A percentile compares a stretch with the other conserved stretches of the same genome.
These are phyloP conservation scores for Venturia carpophila DNA, from an alignment of 2,329 filamentous ascomycete species.

Conservation along the genomic window DNA sequence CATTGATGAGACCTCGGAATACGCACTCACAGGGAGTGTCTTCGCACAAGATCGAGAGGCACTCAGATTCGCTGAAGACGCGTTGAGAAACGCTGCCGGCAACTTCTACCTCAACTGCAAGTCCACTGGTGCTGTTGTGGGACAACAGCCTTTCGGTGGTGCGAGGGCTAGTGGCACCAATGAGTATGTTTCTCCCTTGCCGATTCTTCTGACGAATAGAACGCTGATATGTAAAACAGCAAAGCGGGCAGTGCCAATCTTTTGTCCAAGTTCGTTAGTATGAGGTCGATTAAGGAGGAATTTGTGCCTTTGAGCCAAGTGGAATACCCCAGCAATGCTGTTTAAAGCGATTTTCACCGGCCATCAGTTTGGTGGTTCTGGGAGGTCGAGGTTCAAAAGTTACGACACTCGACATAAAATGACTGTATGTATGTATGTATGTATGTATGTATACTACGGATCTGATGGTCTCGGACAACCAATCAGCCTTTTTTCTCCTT, in stretches of 20 bases:
- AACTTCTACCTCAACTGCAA: constrained; percentile 88
- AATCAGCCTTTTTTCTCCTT: too few relatives aligned
- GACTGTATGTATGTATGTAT: not conserved
- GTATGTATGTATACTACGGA: not conserved
- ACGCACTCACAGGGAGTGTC: constrained; percentile 68
- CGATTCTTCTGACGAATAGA: not conserved
- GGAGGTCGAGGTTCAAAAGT: too few relatives aligned
- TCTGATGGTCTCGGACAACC: not conserved
- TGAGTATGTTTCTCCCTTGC: constrained; percentile 27
- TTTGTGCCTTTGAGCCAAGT: constrained; percentile 43
- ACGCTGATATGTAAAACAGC: constrained; percentile 17
- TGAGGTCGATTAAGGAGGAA: constrained; percentile 50
- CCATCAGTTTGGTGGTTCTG: too few relatives aligned
- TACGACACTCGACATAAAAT: not conserved
- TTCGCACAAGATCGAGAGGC: constrained; percentile 63
- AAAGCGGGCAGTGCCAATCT: constrained; percentile 49
- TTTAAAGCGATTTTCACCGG: constrained; percentile 16
- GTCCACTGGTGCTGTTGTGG: constrained; percentile 48
- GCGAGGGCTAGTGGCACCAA: constrained; percentile 50
- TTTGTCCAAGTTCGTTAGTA: constrained; percentile 47
- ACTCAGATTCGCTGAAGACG: constrained; percentile 61
- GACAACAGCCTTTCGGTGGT: constrained; percentile 46
- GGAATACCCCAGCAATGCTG: constrained; percentile 46
- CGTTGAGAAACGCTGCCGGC: constrained; percentile 63
- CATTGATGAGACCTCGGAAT: constrained; percentile 66